A percentile compares a stretch with the other conserved stretches of the same genome.
Evolutionary conservation across 1,139 yeast genomes (phyloP).

Genomic region (Zygosaccharomyces pseudobailii): DNA sequence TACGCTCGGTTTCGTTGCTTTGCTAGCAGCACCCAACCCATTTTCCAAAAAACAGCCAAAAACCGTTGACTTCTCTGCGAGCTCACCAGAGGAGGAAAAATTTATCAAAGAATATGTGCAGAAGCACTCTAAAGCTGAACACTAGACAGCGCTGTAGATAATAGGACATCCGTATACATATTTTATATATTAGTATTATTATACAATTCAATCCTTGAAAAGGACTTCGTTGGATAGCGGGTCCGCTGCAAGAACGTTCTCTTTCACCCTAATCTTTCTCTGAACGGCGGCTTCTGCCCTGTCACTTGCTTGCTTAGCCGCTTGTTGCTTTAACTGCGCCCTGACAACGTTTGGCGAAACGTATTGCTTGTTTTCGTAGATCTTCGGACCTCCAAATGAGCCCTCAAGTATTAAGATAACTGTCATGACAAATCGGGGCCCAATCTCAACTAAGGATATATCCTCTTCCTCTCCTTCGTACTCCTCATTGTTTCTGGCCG

Average conservation of each 20-base stretch:
- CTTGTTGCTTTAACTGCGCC: conserved; percentile 76
- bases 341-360: conserved; percentile 94
- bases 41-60: conserved; percentile 57
- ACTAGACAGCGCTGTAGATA: conserved; percentile 5
- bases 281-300: conserved; percentile 79
- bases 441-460: conserved; percentile 82
- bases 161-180: neutral
- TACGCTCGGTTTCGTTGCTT: conserved; percentile 59
- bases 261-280: conserved; percentile 71
- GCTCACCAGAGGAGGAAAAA: conserved; percentile 84
- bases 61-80: conserved; percentile 67
- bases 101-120: conserved; percentile 49
- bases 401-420: conserved; percentile 91
- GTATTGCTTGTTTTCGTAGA: conserved; percentile 93
- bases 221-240: conserved; percentile 79
- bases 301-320: conserved; percentile 72
- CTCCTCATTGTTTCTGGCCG: conserved; percentile 48
- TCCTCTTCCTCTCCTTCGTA: conserved; percentile 45
- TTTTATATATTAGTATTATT: neutral
- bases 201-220: conserved; percentile 44
- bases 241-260: conserved; percentile 68
- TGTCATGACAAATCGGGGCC: conserved; percentile 94
- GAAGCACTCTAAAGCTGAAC: conserved; percentile 12
- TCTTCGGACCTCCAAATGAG: conserved; percentile 96
- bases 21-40: conserved; percentile 64